Evolutionary conservation across 2,329 filamentous ascomycete genomes (phyloP), one percentile per base, ranked within the genome.

Genomic region (Chaetomiaceae sp.): DNA sequence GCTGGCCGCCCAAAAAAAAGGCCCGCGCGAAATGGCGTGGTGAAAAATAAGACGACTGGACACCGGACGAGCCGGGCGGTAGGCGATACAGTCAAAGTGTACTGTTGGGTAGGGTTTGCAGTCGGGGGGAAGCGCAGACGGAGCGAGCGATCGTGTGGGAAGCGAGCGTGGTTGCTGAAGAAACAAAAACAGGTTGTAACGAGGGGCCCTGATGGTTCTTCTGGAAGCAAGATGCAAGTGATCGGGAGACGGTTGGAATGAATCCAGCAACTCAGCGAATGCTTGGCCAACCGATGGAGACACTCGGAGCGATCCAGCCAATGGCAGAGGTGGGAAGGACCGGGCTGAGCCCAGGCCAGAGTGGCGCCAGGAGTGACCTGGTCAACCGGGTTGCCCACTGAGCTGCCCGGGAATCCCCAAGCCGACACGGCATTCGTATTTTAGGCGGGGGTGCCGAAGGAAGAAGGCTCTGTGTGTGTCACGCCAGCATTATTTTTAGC

Each of bases 91-190:
- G 20, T 11, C 16, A 29, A 23, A 37, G 10, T 14, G 25, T 18
- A 13, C n/a, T n/a, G 41, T 16, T 32, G 34, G 14, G 34, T 16
- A n/a, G 29, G 30, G 21, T 14, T 34, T 16, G 32, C 7, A 29
- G 43, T 23, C 10, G 37, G 47, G 41, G 32, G n/a, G 34, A 40
- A 51, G 9, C 5, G 36, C 25, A 51, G 30, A 48, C 21, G 37
- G 54, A 62, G 54, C 60, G 59, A 60, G 38, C 47, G 59, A 57
- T 47, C 43, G 44, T 37, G 42, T 37, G 47, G 23, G 34, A 49
- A 58, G 51, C 56, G 56, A 59, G 49, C 25, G 57, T 58, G 54
- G 55, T 62, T 59, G 58, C 57, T 55, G 48, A 60, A 60, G 56
- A 46, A 62, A 61, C 60, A 60, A 54, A 46, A 62, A 61, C 60